A percentile compares a stretch with the other conserved stretches of the same genome.
These are phyloP conservation scores for Phytophthora hybrid DNA, from an alignment of 352 stramenopile genomes.

Conservation along the genomic window DNA sequence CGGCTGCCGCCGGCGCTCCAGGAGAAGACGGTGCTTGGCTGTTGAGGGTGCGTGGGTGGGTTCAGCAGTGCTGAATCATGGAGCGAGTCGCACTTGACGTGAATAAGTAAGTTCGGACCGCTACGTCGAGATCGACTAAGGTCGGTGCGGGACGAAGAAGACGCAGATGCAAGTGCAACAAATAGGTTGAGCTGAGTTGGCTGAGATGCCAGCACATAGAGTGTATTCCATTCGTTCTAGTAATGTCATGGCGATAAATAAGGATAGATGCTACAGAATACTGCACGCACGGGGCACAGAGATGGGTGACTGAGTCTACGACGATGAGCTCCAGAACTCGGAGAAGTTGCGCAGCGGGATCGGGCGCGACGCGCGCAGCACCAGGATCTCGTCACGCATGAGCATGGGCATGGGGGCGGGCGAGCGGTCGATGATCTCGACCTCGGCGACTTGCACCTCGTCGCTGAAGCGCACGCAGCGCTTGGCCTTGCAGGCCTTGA, in stretches of 20 bases:
- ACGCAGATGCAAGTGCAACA: background rate
- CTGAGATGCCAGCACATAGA: slow-evolving; percentile 22
- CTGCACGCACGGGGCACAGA: slow-evolving; percentile 23
- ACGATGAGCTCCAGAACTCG: slow-evolving; percentile 74
- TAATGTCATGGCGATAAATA: slow-evolving; percentile 54
- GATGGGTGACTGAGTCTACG: slow-evolving; percentile 19
- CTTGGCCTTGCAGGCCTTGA: slow-evolving; percentile 38
- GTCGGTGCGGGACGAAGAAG: background rate
- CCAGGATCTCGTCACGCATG: slow-evolving; percentile 80
- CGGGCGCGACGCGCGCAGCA: slow-evolving; percentile 73
- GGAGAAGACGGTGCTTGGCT: slow-evolving; percentile 57
- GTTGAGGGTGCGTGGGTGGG: slow-evolving; percentile 1
- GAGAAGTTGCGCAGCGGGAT: slow-evolving; percentile 84
- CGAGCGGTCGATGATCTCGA: slow-evolving; percentile 63
- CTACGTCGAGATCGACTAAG: slow-evolving; percentile 8
- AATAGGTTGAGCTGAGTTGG: slow-evolving; percentile 19
- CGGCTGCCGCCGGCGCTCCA: slow-evolving; percentile 48
- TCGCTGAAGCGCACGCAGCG: slow-evolving; percentile 69
- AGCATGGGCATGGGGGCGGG: slow-evolving; percentile 68
- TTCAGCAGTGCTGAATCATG: background rate
- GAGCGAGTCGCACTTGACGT: background rate
- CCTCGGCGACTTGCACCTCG: slow-evolving; percentile 52
- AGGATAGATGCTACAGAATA: slow-evolving; percentile 45
- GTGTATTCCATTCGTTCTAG: slow-evolving; percentile 39
- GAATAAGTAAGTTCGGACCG: background rate